A percentile compares a stretch with the other conserved stretches of the same genome.
phyloP scores from a whole-genome alignment of 768 basidiomycete genomes.

The Panellus pusillus region DNA sequence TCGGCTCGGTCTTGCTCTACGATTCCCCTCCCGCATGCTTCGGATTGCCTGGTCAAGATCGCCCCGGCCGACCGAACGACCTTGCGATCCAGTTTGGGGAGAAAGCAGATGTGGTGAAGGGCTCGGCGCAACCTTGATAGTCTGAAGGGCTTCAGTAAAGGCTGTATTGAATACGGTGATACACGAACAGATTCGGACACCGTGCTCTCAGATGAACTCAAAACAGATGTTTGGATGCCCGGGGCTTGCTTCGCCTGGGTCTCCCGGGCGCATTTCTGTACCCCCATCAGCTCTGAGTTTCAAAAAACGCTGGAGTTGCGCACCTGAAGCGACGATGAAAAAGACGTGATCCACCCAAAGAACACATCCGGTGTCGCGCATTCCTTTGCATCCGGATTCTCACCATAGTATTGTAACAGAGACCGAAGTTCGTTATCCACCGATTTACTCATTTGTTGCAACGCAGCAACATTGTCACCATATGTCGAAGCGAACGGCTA shows the following conservation, averaged over 20 bases:
- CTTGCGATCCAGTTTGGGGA: conserved; percentile 37
- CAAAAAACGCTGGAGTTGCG: neutral
- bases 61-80: conserved; percentile 67
- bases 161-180: neutral
- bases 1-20: conserved; percentile 47
- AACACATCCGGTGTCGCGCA: conserved; percentile 79
- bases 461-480: conserved; percentile 56
- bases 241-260: conserved; percentile 44
- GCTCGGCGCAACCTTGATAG: conserved; percentile 37
- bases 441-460: conserved; percentile 57
- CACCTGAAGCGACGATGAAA: conserved; percentile 70
- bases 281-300: neutral
- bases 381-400: conserved; percentile 62
- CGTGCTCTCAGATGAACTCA: conserved; percentile 23
- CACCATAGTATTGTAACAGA: conserved; percentile 75
- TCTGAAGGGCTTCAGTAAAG: conserved; percentile 33
- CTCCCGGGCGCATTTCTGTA: conserved; percentile 71
- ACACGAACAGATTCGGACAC: conserved; percentile 25
- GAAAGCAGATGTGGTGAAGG: conserved; percentile 31
- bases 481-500: conserved; percentile 55
- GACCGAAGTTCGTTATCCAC: conserved; percentile 62
- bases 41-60: conserved; percentile 84
- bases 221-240: conserved; percentile 23
- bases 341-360: conserved; percentile 72
- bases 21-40: conserved; percentile 69